These are phyloP conservation scores for Pleurotus eryngii DNA, from an alignment of 768 basidiomycete genomes.

Conservation along the genomic window DNA sequence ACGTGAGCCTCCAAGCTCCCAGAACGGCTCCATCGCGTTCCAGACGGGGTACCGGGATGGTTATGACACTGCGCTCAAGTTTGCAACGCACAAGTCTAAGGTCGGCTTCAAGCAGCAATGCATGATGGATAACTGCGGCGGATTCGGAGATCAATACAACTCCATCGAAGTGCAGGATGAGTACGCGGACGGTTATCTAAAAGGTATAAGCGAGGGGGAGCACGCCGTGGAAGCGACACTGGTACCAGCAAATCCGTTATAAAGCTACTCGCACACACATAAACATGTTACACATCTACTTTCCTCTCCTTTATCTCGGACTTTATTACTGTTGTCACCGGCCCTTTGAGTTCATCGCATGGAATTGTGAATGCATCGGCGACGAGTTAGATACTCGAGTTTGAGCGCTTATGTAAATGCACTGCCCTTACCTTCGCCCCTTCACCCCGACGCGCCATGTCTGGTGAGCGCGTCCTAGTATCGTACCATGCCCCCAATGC, in stretches of 20 bases:
- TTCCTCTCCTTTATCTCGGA: too few species aligned
- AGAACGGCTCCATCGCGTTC: constrained; percentile 11
- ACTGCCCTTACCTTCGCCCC: too few species aligned
- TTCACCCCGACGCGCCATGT: neutral
- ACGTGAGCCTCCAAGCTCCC: neutral
- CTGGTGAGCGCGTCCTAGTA: constrained; percentile 52
- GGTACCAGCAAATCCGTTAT: too few species aligned
- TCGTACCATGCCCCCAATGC: constrained; percentile 64
- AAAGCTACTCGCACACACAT: too few species aligned
- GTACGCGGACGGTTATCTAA: constrained; percentile 45
- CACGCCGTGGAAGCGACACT: neutral
- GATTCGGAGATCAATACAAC: constrained; percentile 30
- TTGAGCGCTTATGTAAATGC: too few species aligned
- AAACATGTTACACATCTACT: too few species aligned
- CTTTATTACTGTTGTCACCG: too few species aligned
- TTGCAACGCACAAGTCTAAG: constrained; percentile 46
- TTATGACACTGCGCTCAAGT: constrained; percentile 49
- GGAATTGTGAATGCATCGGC: too few species aligned
- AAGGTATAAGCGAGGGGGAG: constrained; percentile 48
- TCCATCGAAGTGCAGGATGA: constrained; percentile 34
- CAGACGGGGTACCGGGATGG: constrained; percentile 59
- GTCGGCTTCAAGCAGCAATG: constrained; percentile 64
- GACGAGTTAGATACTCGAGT: too few species aligned
- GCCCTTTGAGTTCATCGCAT: too few species aligned
- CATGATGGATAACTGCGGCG: constrained; percentile 43